Evolutionary conservation across 1,139 yeast genomes (phyloP), one percentile per base, ranked within the genome.

Genomic region (Diutina catenulata): DNA sequence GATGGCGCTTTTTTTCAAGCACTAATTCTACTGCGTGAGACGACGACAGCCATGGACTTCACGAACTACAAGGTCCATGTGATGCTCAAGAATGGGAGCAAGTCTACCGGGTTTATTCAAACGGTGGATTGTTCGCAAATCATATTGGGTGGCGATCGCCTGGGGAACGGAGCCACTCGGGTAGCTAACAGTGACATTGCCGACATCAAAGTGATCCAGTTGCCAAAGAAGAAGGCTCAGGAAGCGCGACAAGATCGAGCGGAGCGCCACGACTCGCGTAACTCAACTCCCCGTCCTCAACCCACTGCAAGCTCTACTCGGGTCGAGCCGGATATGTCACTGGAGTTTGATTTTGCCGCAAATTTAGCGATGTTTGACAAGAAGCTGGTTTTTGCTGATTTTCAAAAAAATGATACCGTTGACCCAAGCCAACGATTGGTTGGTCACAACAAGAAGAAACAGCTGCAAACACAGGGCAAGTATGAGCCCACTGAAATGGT

Each of bases 331-430:
- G 37, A 20, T 26, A 18, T 61, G 22, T 57, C 72, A 28, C 75
- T 68, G 33, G 96, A 87, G 45, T 88, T 88, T 59, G 96, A 88
- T 55, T 88, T 88, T 56, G 84, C 76, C 42, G 80, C 87, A 9
- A 84, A 82, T 51, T 67, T 87, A 46, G 80, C 81, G 22, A 74
- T 79, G 67, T 88, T 88, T 52, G 94, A 88, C 56, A 88, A 88
- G 55, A 65, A 70, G 43, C 67, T 79, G 6, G 91, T 87, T 5
- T 82, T 88, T 55, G 82, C 80, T 40, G 86, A 83, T 50, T 72
- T 87, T 51, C 76, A 77, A 38, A 69, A 68, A 45, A 62, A 65
- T 40, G 95, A 86, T 51, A 67, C 64, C 13, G 65, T 76, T 19
- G 74, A 68, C 38, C 78, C 82, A 2, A 62, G 67, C 15, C 68